Conservation (phyloP, 345 rosid genomes). For the Stellera chamaejasme region DNA sequence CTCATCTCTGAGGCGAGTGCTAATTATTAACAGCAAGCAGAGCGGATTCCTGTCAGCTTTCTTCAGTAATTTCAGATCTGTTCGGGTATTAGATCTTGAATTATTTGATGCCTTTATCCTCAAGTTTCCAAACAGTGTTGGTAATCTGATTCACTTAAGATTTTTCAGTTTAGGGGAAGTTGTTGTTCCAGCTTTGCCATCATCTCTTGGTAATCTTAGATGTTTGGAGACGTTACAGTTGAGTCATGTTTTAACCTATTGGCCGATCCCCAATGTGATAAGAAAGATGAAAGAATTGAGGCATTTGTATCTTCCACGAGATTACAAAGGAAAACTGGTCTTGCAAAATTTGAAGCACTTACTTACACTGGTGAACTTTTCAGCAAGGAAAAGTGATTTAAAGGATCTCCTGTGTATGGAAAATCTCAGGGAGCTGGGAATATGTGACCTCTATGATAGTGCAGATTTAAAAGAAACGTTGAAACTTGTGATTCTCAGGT, state of each 20-base stretch:
- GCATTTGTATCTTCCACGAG: conserved; percentile 4
- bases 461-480: background rate
- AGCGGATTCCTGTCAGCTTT: conserved; percentile 3
- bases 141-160: conserved; percentile 29
- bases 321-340: background rate
- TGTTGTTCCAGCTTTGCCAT: conserved; percentile 8
- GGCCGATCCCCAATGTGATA: conserved; percentile 1
- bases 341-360: conserved; percentile 2
- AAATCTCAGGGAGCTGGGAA: background rate
- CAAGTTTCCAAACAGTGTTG: conserved; percentile 17
- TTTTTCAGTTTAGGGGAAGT: conserved; percentile 14
- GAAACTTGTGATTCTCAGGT: too few relatives aligned
- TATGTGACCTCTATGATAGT: background rate
- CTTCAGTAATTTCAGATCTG: conserved; percentile 6
- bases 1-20: too few relatives aligned
- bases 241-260: background rate
- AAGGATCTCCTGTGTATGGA: background rate
- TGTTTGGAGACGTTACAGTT: conserved; percentile 22
- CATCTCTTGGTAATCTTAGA: conserved; percentile 20
- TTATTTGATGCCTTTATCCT: background rate
- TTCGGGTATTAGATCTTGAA: conserved; percentile 28
- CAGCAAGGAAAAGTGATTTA: background rate
- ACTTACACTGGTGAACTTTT: conserved; percentile 1
- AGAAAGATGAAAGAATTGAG: conserved; percentile 9
- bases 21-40: background rate